Conservation (phyloP, 2,329 filamentous ascomycete species). For the Aspergillus sergii region DNA sequence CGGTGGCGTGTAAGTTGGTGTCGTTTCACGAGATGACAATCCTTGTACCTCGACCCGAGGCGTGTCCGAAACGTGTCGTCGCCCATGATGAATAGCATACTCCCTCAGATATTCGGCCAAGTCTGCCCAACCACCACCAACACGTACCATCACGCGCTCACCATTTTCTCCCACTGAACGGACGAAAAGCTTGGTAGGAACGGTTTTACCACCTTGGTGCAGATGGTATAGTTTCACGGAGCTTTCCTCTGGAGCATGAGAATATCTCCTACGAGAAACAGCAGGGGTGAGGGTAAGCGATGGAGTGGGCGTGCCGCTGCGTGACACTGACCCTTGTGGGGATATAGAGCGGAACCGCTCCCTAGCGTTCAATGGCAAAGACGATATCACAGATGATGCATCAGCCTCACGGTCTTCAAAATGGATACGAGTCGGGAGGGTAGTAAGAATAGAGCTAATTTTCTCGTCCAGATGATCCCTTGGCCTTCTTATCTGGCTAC, state of each 20-base stretch:
- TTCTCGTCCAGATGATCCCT: slow-evolving; percentile 76
- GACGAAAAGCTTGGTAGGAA: slow-evolving; percentile 93
- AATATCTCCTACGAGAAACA: slow-evolving; percentile 34
- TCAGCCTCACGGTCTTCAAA: slow-evolving; percentile 53
- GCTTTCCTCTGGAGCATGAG: slow-evolving; percentile 54
- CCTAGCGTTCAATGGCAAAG: slow-evolving; percentile 38
- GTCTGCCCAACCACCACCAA: slow-evolving; percentile 98
- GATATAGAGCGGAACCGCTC: slow-evolving; percentile 45
- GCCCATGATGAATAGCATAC: slow-evolving; percentile 88
- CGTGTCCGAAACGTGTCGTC: slow-evolving; percentile 62
- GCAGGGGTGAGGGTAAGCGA: slow-evolving; percentile 71
- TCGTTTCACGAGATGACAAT: slow-evolving; percentile 37
- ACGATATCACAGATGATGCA: slow-evolving; percentile 34
- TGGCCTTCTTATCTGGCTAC: slow-evolving; percentile 43
- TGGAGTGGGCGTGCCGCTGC: slow-evolving; percentile 63
- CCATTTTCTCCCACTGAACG: slow-evolving; percentile 86
- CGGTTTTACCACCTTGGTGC: slow-evolving; percentile 77
- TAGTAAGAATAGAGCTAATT: slow-evolving; percentile 76
- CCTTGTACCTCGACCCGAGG: slow-evolving; percentile 59
- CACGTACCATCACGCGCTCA: slow-evolving; percentile 95
- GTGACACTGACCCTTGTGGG: slow-evolving; percentile 36
- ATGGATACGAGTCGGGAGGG: slow-evolving; percentile 77
- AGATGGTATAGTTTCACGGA: slow-evolving; percentile 94
- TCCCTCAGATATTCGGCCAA: slow-evolving; percentile 91
- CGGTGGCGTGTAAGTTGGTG: slow-evolving; percentile 32